A percentile compares a stretch with the other conserved stretches of the same genome.
These are phyloP conservation scores for Wolfiporia cocos DNA, from an alignment of 1,284 basidiomycete genomes.

Conservation along the genomic window DNA sequence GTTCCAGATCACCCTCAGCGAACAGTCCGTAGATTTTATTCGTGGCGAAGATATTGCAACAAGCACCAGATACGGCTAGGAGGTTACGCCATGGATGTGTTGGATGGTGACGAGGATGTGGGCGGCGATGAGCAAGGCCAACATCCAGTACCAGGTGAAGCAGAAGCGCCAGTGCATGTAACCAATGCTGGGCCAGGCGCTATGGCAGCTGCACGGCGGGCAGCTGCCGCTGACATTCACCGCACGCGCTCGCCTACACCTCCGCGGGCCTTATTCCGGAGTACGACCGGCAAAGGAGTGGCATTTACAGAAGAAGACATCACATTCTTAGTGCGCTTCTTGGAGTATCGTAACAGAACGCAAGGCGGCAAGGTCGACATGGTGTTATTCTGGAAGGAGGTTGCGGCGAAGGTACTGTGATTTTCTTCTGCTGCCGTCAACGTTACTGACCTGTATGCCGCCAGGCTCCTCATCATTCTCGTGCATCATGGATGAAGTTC, in stretches of 20 bases:
- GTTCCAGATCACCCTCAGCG: neutral
- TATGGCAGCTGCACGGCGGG: constrained; percentile 38
- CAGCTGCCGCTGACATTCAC: constrained; percentile 32
- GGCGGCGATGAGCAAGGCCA: constrained; percentile 23
- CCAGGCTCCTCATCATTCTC: constrained; percentile 78
- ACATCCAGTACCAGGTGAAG: constrained; percentile 6
- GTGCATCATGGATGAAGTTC: constrained; percentile 87
- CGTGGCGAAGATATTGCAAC: constrained; percentile 82
- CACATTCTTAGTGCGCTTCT: constrained; percentile 63
- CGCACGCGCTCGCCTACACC: constrained; percentile 71
- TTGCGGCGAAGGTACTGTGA: constrained; percentile 55
- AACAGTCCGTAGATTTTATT: constrained; percentile 58
- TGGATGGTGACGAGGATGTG: constrained; percentile 26
- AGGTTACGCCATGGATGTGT: constrained; percentile 67
- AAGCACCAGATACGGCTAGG: constrained; percentile 81
- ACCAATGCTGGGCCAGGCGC: constrained; percentile 36
- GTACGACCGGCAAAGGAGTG: constrained; percentile 81
- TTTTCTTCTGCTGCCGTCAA: neutral
- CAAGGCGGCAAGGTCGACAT: constrained; percentile 64
- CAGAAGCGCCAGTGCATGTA: constrained; percentile 2
- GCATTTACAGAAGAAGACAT: constrained; percentile 80
- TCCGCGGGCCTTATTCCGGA: constrained; percentile 66
- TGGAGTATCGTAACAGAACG: constrained; percentile 47
- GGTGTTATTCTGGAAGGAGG: constrained; percentile 82
- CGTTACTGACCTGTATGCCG: constrained; percentile 1